Evolutionary conservation across 345 rosid genomes (phyloP).

Genomic region (Angophora floribunda): DNA sequence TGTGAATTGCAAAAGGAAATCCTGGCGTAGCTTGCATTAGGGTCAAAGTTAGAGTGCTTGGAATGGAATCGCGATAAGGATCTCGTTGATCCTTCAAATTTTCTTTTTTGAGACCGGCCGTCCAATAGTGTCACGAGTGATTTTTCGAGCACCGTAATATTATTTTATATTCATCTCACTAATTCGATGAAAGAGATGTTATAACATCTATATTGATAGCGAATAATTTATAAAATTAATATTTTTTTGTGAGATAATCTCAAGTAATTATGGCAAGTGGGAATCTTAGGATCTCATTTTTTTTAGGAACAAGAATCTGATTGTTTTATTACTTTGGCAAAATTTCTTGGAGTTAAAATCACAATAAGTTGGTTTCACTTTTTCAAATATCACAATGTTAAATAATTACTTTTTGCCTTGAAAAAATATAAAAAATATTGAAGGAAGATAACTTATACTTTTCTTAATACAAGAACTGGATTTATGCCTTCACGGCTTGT

Average conservation of each 20-base stretch:
- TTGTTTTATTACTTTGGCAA: not conserved
- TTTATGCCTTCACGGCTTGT: rapidly evolving
- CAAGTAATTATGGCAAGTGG: not conserved
- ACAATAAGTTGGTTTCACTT: not conserved
- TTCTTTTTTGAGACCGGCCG: rapidly evolving
- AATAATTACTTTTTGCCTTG: not conserved
- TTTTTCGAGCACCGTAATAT: not conserved
- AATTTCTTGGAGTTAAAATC: not conserved
- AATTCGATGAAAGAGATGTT: not conserved
- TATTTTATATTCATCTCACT: not conserved
- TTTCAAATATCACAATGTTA: not conserved
- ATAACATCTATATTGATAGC: not conserved
- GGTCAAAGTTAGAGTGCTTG: not conserved
- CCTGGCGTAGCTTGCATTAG: not conserved
- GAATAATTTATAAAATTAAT: not conserved
- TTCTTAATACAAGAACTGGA: not conserved
- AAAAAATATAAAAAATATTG: not conserved
- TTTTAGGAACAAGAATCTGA: not conserved
- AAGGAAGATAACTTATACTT: not conserved
- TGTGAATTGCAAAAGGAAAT: not conserved
- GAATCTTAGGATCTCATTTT: not conserved
- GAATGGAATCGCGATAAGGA: not conserved
- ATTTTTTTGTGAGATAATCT: not conserved
- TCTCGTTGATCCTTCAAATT: not conserved
- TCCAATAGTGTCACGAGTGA: not conserved